A percentile compares a stretch with the other conserved stretches of the same genome.
Conservation (phyloP, 495 filamentous ascomycete species). For the Talaromyces borbonicus region DNA sequence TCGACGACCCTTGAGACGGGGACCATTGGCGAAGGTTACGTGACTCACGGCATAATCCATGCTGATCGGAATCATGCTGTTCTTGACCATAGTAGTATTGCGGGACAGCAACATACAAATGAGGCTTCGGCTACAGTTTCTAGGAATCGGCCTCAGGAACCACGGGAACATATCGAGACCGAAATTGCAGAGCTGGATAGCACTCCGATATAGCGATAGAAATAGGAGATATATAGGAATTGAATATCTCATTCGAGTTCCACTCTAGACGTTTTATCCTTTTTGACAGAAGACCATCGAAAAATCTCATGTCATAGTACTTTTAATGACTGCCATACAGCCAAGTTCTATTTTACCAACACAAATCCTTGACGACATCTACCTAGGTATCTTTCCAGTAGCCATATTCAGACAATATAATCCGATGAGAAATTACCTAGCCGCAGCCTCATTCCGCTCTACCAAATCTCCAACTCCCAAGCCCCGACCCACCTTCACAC, state of each 20-base stretch:
- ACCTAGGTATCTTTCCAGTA: neutral
- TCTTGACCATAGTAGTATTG: neutral
- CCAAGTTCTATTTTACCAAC: too few relatives aligned
- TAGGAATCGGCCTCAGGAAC: neutral
- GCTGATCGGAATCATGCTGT: neutral
- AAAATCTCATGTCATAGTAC: too few relatives aligned
- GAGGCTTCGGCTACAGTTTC: neutral
- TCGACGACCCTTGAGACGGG: constrained; percentile 1
- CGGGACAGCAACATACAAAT: neutral
- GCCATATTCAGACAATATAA: too few relatives aligned
- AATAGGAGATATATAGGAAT: neutral
- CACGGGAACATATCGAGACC: neutral
- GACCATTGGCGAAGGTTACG: neutral
- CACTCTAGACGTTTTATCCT: too few relatives aligned
- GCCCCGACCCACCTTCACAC: constrained; percentile 70
- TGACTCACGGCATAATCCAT: too few relatives aligned
- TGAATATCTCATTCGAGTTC: too few relatives aligned
- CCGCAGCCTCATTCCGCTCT: constrained; percentile 55
- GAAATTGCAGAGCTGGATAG: neutral
- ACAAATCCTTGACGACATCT: too few relatives aligned
- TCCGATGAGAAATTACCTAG: neutral
- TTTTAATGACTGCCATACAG: too few relatives aligned
- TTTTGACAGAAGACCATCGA: too few relatives aligned
- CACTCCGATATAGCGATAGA: neutral
- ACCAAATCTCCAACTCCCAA: constrained; percentile 80